These are phyloP conservation scores for Penicillium sp. DNA, from an alignment of 2,329 filamentous ascomycete genomes.

Conservation along the genomic window DNA sequence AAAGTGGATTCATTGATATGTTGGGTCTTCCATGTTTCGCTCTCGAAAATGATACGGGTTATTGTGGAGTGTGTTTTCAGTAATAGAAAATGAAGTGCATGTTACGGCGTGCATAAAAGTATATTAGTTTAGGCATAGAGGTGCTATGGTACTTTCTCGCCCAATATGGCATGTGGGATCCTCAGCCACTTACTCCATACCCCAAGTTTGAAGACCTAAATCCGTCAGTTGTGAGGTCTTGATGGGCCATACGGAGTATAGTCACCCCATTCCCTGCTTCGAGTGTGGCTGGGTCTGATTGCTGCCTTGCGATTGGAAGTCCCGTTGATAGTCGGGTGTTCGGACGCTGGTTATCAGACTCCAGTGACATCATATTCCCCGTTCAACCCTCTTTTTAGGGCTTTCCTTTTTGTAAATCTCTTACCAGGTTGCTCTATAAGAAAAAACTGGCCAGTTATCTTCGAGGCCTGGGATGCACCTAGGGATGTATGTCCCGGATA, in stretches of 20 bases:
- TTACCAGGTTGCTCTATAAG: neutral
- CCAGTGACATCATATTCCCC: constrained; percentile 8
- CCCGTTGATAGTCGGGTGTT: neutral
- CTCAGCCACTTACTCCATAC: constrained; percentile 7
- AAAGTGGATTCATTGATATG: constrained; percentile 1
- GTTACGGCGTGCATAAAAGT: neutral
- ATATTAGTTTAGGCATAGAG: neutral
- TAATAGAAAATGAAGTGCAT: neutral
- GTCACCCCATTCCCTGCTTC: constrained; percentile 2
- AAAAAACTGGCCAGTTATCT: neutral
- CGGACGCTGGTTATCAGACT: neutral
- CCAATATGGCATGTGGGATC: constrained; percentile 1
- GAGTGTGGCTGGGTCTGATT: constrained; percentile 6
- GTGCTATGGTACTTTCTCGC: neutral
- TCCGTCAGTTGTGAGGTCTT: neutral
- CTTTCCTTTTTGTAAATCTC: neutral
- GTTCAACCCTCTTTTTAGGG: neutral
- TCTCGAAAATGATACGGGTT: constrained; percentile 1
- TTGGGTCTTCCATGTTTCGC: neutral
- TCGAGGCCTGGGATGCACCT: neutral
- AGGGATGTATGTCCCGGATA: neutral
- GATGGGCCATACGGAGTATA: neutral
- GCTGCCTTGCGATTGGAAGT: neutral
- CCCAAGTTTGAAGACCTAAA: neutral
- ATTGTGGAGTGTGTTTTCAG: neutral